A percentile compares a stretch with the other conserved stretches of the same genome.
Conservation (phyloP, 2,329 filamentous ascomycete genomes). For the Calonectria henricotiae region DNA sequence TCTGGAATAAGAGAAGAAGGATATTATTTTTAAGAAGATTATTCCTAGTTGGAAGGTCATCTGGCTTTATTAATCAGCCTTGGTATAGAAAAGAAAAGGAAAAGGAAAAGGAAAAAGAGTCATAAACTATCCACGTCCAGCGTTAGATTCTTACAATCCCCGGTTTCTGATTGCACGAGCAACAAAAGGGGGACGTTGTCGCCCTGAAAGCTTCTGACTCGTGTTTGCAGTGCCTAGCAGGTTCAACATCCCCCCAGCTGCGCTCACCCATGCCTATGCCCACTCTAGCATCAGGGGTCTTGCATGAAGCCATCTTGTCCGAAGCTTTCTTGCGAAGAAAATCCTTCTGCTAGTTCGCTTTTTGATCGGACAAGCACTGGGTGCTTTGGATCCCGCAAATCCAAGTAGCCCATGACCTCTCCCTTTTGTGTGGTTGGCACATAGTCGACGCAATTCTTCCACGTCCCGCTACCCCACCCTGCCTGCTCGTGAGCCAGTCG, state of each 20-base stretch:
- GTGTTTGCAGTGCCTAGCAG: neutral
- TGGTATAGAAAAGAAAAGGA: too few relatives aligned
- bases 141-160: too few relatives aligned
- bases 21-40: too few relatives aligned
- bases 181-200: neutral
- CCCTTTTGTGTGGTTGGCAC: neutral
- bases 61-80: too few relatives aligned
- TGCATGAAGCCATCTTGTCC: neutral
- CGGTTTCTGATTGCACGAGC: too few relatives aligned
- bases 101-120: too few relatives aligned
- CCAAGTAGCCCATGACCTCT: neutral
- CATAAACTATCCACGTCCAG: too few relatives aligned
- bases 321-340: neutral
- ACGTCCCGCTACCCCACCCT: neutral
- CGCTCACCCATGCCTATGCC: neutral
- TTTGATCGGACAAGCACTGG: neutral
- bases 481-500: conserved; percentile 3
- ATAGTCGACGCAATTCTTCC: conserved; percentile 7
- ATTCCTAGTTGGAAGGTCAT: too few relatives aligned
- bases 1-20: too few relatives aligned
- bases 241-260: neutral
- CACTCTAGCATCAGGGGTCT: neutral
- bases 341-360: neutral
- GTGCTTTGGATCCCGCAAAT: neutral
- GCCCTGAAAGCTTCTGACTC: neutral